A percentile compares a stretch with the other conserved stretches of the same genome.
These are phyloP conservation scores for Bauhinia variegata DNA, from an alignment of 306 rosid genomes.

Conservation along the genomic window DNA sequence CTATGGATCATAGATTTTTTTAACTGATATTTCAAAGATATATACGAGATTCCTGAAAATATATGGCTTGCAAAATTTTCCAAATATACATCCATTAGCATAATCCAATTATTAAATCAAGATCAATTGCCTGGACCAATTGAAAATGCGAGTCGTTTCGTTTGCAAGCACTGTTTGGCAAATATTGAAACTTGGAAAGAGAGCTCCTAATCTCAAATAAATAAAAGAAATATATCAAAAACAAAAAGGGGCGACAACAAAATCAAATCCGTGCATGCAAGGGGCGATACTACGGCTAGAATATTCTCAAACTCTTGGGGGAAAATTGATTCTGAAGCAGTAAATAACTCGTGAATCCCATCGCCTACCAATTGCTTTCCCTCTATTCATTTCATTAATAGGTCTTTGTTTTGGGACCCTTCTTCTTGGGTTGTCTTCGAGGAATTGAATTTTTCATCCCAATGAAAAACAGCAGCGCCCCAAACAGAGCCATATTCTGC, in stretches of 20 bases:
- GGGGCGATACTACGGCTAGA: constrained; percentile 21
- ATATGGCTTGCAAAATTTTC: no score
- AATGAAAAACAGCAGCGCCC: constrained; percentile 67
- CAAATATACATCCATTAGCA: no score
- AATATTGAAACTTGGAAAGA: no score
- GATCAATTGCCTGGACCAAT: no score
- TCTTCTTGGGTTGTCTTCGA: constrained; percentile 61
- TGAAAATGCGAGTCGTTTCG: no score
- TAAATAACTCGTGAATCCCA: no score
- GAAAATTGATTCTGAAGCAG: constrained; percentile 29
- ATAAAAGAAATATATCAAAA: no score
- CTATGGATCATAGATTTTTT: no score
- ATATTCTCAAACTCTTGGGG: background rate
- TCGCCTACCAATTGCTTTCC: background rate
- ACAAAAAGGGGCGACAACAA: constrained; percentile 1
- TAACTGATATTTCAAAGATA: no score
- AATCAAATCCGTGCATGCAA: no score
- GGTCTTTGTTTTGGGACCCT: constrained; percentile 59
- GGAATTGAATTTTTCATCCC: constrained; percentile 71
- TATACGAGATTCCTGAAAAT: no score
- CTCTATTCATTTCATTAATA: constrained; percentile 40
- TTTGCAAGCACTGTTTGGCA: background rate
- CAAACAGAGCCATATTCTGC: constrained; percentile 70
- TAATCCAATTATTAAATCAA: no score
- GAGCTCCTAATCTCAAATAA: background rate